Base-by-base conservation (phyloP, 164 flowering plant genomes). In the Piper longum region DNA sequence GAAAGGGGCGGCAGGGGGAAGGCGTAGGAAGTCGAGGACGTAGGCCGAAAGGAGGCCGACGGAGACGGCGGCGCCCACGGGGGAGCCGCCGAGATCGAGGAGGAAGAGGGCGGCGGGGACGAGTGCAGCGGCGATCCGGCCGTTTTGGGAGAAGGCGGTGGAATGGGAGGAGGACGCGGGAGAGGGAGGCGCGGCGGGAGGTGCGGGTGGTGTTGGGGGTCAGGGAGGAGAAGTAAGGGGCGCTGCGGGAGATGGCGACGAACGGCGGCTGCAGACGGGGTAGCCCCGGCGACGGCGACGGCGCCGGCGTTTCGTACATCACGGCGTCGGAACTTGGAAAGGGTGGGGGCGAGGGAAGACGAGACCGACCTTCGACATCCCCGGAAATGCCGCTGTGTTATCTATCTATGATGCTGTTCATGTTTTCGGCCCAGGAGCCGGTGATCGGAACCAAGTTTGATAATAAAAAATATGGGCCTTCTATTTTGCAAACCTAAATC, bases 1-100 rank as follows among this genome's bases (percentile, higher is more conserved):
- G 80, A 93, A 93, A 16, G 52, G 52, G 52, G 97, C 76, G 0
- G 84, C 95, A 41, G 87, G 63, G 69, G 85, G 90, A 75, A 90
- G 72, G 63, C 67, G 72, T 63, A 93, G 81, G 0, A 91, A 83
- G 64, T 93, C 99, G 63, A 93, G 81, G 74, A 88, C 83, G 83
- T 93, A 93, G 9, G 95, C 62, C 67, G 82, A 59, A 88, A 93
- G 83, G 62, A 93, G 82, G 18, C 96, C 92, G 5, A 93, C 66
- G 60, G 82, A 83, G 16, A 93, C 75, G 68, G 84, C 77, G 1
- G 85, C 88, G 55, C 80, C 71, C 42, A 93, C 99, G 5, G 92
- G 81, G 3, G 87, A 63, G 48, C 99, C 99, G 66, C 99, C 99
- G 54, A 93, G 86, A 75, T 90, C 97, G 45, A 93, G 89, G 63